Percentiles rank a stretch among this genome's conserved stretches.
Evolutionary conservation across 192 early-diverging fungal genomes (phyloP).

Genomic region (Backusella macrospora): DNA sequence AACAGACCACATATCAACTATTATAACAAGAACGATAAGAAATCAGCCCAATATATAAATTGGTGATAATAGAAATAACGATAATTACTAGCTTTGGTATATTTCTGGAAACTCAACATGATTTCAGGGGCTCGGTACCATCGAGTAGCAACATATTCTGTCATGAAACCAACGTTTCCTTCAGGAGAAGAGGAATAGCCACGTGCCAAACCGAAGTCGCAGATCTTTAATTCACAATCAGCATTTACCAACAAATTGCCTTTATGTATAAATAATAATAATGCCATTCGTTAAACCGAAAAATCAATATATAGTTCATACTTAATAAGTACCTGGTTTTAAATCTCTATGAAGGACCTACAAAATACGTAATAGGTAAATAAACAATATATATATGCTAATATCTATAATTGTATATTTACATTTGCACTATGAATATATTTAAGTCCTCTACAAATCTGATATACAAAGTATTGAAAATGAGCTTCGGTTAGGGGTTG

Average conservation of each 20-base stretch:
- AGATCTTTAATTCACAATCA: constrained; percentile 98
- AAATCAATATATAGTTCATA: background rate
- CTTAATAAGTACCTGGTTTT: constrained; percentile 70
- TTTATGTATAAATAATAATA: background rate
- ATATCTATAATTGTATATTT: constrained; percentile 44
- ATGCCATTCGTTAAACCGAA: background rate
- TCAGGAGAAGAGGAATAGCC: constrained; percentile 84
- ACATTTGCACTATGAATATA: constrained; percentile 99
- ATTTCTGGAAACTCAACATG: constrained; percentile 95
- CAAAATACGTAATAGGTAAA: background rate
- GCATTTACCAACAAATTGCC: constrained; percentile 95
- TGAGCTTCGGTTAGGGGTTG: constrained; percentile 96
- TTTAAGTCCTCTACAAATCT: constrained; percentile 95
- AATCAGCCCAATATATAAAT: background rate
- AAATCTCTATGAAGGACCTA: constrained; percentile 91
- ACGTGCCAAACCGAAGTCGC: constrained; percentile 98
- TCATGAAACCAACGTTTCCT: constrained; percentile 92
- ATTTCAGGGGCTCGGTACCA: constrained; percentile 99
- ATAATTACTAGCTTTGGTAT: constrained; percentile 93
- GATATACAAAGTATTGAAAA: constrained; percentile 98
- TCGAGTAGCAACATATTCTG: constrained; percentile 99
- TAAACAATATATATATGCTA: background rate
- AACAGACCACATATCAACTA: constrained; percentile 96
- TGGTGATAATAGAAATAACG: background rate
- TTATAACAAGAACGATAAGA: background rate